These are phyloP conservation scores for Monosporascus sp. DNA, from an alignment of 2,329 filamentous ascomycete genomes.

Conservation along the genomic window DNA sequence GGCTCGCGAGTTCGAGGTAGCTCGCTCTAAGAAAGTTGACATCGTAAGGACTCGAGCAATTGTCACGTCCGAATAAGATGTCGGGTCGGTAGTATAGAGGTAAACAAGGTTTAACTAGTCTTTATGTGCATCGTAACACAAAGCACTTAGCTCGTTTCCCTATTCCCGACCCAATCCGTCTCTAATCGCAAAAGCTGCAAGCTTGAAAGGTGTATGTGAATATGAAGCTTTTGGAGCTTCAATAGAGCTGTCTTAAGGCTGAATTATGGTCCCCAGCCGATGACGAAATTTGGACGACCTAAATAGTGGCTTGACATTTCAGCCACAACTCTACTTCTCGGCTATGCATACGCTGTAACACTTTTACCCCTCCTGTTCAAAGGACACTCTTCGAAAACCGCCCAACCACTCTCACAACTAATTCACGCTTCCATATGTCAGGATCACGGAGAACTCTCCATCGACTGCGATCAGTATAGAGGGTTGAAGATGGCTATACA, in stretches of 20 bases:
- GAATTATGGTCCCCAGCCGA: neutral
- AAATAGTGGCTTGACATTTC: neutral
- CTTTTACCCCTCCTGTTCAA: neutral
- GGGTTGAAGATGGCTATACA: too few species aligned
- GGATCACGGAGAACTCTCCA: too few species aligned
- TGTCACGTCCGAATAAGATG: neutral
- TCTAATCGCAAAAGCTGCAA: neutral
- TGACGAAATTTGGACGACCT: neutral
- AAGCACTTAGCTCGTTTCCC: neutral
- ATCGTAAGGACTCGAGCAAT: neutral
- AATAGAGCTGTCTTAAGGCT: too few species aligned
- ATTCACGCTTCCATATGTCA: too few species aligned
- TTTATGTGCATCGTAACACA: neutral
- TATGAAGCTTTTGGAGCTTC: neutral
- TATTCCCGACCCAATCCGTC: neutral
- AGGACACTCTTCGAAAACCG: too few species aligned
- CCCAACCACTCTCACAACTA: too few species aligned
- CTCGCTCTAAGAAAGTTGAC: constrained; percentile 38
- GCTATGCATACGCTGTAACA: too few species aligned
- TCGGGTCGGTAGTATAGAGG: too few species aligned
- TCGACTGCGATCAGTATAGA: too few species aligned
- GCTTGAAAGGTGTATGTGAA: neutral
- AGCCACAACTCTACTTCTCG: too few species aligned
- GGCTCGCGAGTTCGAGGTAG: constrained; percentile 40
- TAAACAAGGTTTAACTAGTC: too few species aligned